A percentile compares a stretch with the other conserved stretches of the same genome.
Conservation (phyloP, 257 asterid genomes). For the Primulina tabacum region DNA sequence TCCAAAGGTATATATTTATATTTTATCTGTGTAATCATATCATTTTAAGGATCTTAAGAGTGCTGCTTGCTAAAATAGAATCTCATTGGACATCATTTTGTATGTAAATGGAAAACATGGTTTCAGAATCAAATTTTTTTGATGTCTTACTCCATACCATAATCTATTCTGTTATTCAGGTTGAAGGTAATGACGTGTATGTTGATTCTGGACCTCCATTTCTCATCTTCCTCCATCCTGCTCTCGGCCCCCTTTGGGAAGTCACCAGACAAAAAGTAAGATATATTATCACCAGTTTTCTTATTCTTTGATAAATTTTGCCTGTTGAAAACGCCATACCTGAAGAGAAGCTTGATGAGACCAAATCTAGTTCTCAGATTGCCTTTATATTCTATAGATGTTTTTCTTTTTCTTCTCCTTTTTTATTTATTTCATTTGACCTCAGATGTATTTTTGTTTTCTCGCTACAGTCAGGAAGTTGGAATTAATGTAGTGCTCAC, state of each 20-base stretch:
- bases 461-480: not conserved
- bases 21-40: slow-evolving; percentile 17
- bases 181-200: slow-evolving; percentile 70
- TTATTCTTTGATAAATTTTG: slow-evolving; percentile 14
- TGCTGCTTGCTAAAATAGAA: not conserved
- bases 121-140: not conserved
- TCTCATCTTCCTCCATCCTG: slow-evolving; percentile 94
- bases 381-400: not conserved
- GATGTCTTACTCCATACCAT: slow-evolving; percentile 14
- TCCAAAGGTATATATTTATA: slow-evolving; percentile 59
- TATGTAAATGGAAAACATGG: not conserved
- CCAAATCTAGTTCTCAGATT: slow-evolving; percentile 22
- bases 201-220: slow-evolving; percentile 86
- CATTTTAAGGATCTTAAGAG: not conserved
- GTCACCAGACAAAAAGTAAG: slow-evolving; percentile 84
- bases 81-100: slow-evolving; percentile 21
- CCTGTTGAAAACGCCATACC: slow-evolving; percentile 19
- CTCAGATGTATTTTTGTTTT: slow-evolving; percentile 11
- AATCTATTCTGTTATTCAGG: slow-evolving; percentile 40
- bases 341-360: slow-evolving; percentile 15
- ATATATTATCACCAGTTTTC: slow-evolving; percentile 17
- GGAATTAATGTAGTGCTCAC: not conserved
- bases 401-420: not conserved
- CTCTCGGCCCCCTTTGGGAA: slow-evolving; percentile 98
- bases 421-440: not conserved